A percentile compares a stretch with the other conserved stretches of the same genome.
Conservation (phyloP, 2,329 filamentous ascomycete genomes). For the Monosporascus sp. region DNA sequence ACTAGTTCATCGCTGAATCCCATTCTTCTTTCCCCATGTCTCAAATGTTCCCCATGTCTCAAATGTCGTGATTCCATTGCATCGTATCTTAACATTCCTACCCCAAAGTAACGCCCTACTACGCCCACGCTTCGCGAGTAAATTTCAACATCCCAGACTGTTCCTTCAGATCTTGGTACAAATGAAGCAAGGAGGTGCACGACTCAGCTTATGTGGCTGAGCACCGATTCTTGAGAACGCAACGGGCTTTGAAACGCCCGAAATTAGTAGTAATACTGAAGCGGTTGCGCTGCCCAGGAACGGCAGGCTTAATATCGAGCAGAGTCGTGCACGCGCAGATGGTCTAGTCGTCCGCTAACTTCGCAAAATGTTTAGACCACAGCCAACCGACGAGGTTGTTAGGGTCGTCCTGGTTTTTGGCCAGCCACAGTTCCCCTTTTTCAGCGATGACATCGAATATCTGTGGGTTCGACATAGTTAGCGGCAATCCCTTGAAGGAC, state of each 20-base stretch:
- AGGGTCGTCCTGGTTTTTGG: constrained; percentile 91
- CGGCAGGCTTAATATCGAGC: constrained; percentile 1
- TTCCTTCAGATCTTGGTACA: background rate
- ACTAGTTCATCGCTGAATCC: background rate
- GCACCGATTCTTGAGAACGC: background rate
- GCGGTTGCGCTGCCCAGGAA: background rate
- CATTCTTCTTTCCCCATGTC: background rate
- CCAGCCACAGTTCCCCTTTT: constrained; percentile 96
- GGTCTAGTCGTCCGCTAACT: constrained; percentile 44
- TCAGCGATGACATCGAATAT: constrained; percentile 91
- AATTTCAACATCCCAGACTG: background rate
- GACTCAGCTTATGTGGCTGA: background rate
- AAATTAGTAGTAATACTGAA: background rate
- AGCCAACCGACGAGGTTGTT: constrained; percentile 85
- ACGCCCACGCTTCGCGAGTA: background rate
- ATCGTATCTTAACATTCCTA: background rate
- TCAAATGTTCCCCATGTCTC: background rate
- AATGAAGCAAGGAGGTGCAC: background rate
- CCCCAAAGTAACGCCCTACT: background rate
- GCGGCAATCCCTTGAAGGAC: background rate
- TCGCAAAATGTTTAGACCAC: constrained; percentile 96
- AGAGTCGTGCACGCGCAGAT: constrained; percentile 13
- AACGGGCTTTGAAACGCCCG: background rate
- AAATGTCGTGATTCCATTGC: background rate
- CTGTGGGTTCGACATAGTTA: constrained; percentile 27